Base-by-base conservation (phyloP, 1,139 yeast species). In the Pichia sp. region DNA sequence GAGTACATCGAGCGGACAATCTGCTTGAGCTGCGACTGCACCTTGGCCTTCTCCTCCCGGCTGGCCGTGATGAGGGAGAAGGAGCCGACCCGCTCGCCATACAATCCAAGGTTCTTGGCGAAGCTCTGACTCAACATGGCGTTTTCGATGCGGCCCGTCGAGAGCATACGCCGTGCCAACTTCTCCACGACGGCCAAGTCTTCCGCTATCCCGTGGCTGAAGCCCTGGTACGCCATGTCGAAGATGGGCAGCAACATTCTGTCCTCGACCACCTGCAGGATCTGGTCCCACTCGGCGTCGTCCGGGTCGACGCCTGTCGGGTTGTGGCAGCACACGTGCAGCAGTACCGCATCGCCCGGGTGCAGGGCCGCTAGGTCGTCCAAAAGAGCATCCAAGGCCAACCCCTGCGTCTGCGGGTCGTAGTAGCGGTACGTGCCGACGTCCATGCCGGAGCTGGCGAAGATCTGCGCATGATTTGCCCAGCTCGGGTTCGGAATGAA, bases 71-170 rank as follows among this genome's bases (percentile, higher is more conserved):
- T 74, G 50, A 85, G 73, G 52, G 89, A 86, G 53, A 92, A 76
- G n/a, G 95, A 88, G 12, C 98, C 97, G 49, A 91, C 91, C 71
- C 98, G 84, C 76, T 93, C 97, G 63, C 97, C 96, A 71, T 93
- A 91, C 58, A 92, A 80, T 38, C 99, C 99, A 93, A 93, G 88
- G 76, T 92, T 92, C 75, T 92, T 92, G 62, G 98, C 96, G 73
- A 92, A 92, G 2, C 97, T 90, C 74, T 90, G 97, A 70, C 96
- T 87, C 58, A 89, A 76, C 53, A 87, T 78, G 48, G 63, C 65
- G 56, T 65, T 66, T 16, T 60, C 46, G 56, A 80, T 68, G 63
- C 74, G 71, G 56, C 79, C 79, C 53, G 71, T 71, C 43, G 70
- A 77, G 17, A 10, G 3, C 8, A 78, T 81, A 66, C 76, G 74